phyloP scores from a whole-genome alignment of 2,329 filamentous ascomycete species.

The Colletotrichum tanaceti region DNA sequence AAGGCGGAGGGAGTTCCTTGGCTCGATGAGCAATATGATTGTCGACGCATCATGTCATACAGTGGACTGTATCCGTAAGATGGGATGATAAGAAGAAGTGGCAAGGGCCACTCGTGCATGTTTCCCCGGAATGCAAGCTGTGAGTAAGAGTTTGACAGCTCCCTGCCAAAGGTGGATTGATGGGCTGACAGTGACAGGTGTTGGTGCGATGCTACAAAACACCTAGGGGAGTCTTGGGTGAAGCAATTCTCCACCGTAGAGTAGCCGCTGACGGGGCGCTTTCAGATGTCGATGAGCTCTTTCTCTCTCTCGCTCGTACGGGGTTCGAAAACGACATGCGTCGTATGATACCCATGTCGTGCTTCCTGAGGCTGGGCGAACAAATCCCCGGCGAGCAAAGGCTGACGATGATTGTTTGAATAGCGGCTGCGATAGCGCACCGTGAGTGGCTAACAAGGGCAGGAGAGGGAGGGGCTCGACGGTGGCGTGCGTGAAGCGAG shows the following conservation, averaged over 20 bases:
- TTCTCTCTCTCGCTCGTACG: slow-evolving; percentile 9
- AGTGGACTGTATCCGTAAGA: background rate
- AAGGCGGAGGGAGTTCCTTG: background rate
- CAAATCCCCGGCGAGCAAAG: slow-evolving; percentile 21
- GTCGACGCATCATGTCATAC: slow-evolving; percentile 15
- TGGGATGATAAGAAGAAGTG: slow-evolving; percentile 3
- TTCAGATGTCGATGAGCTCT: slow-evolving; percentile 27
- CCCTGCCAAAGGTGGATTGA: slow-evolving; percentile 8
- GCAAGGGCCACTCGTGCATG: background rate
- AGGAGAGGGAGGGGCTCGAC: slow-evolving; percentile 18
- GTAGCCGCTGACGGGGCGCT: slow-evolving; percentile 21
- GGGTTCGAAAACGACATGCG: slow-evolving; percentile 17
- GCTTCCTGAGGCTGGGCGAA: slow-evolving; percentile 16
- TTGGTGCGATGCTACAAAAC: background rate
- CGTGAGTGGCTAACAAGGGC: slow-evolving; percentile 6
- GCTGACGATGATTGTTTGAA: slow-evolving; percentile 1
- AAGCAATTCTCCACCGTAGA: slow-evolving; percentile 28
- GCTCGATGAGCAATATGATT: background rate
- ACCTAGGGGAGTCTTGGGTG: slow-evolving; percentile 8
- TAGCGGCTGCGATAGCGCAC: background rate
- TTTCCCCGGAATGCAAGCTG: slow-evolving; percentile 34
- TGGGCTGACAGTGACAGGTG: slow-evolving; percentile 9
- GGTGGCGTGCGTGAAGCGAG: slow-evolving; percentile 31
- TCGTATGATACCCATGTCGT: slow-evolving; percentile 36
- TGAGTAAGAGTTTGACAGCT: slow-evolving; percentile 36